Conservation (phyloP, 345 rosid species). For the Citrus medica region DNA sequence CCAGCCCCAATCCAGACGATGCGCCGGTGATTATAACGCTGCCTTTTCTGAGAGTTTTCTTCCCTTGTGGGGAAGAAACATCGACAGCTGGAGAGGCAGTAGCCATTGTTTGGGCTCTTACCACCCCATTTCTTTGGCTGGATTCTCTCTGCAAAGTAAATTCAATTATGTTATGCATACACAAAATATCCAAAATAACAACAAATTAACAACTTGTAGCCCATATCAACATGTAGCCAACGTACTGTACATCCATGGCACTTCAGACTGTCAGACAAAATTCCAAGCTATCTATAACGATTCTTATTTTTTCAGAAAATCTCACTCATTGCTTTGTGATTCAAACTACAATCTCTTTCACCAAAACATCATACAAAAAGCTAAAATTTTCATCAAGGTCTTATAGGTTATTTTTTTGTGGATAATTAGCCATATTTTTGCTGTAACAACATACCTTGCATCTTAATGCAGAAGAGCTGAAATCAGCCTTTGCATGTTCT, state of each 20-base stretch:
- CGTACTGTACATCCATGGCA: neutral
- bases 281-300: neutral
- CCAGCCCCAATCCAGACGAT: conserved; percentile 83
- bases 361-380: no score
- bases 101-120: conserved; percentile 62
- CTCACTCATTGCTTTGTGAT: no score
- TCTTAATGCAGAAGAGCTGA: conserved; percentile 49
- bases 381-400: neutral
- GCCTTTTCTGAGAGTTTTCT: conserved; percentile 80
- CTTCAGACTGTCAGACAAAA: neutral
- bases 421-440: neutral
- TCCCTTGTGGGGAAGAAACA: conserved; percentile 43
- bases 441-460: conserved; percentile 47
- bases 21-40: conserved; percentile 75
- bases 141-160: conserved; percentile 42
- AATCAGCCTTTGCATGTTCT: conserved; percentile 52
- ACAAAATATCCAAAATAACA: neutral
- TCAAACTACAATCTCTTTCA: no score
- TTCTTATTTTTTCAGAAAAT: no score
- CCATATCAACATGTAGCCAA: no score
- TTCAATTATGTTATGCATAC: neutral
- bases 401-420: neutral
- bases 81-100: conserved; percentile 50
- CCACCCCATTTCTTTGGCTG: conserved; percentile 38
- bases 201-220: neutral